A percentile compares a stretch with the other conserved stretches of the same genome.
These are phyloP conservation scores for Ailanthus altissimus DNA, from an alignment of 345 rosid species.

Conservation along the genomic window DNA sequence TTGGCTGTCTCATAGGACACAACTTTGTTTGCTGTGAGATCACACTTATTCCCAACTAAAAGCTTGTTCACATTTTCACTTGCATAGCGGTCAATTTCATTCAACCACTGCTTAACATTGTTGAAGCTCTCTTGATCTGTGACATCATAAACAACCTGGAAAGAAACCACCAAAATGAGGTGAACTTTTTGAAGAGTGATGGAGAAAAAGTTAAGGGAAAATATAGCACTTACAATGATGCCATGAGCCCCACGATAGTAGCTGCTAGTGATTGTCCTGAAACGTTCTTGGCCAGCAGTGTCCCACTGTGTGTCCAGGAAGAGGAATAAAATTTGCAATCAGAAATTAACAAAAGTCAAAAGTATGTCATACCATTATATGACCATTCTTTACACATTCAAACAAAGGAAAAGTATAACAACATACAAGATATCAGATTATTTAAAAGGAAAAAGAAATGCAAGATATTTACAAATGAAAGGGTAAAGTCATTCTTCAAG, in stretches of 20 bases:
- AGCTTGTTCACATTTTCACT: conserved; percentile 79
- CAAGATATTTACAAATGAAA: background rate
- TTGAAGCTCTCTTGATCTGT: conserved; percentile 81
- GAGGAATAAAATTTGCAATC: conserved; percentile 6
- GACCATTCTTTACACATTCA: background rate
- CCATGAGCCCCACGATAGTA: conserved; percentile 87
- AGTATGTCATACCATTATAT: background rate
- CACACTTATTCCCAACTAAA: conserved; percentile 74
- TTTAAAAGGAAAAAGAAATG: background rate
- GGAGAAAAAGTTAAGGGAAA: background rate
- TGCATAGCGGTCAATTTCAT: conserved; percentile 74
- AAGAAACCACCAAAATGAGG: conserved; percentile 12
- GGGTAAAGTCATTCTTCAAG: background rate
- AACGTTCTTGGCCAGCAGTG: conserved; percentile 86
- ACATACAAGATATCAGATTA: background rate
- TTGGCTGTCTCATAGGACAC: conserved; percentile 67
- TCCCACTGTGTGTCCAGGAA: conserved; percentile 57
- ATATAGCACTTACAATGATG: conserved; percentile 49
- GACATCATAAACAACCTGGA: conserved; percentile 71
- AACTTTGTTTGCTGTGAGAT: conserved; percentile 66
- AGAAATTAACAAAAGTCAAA: background rate
- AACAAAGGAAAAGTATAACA: background rate
- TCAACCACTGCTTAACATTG: conserved; percentile 81
- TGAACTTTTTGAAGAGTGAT: background rate
- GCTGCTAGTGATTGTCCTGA: conserved; percentile 81